Evolutionary conservation across 371 early-diverging fungal genomes (phyloP).

Genomic region (Circinella umbellata): DNA sequence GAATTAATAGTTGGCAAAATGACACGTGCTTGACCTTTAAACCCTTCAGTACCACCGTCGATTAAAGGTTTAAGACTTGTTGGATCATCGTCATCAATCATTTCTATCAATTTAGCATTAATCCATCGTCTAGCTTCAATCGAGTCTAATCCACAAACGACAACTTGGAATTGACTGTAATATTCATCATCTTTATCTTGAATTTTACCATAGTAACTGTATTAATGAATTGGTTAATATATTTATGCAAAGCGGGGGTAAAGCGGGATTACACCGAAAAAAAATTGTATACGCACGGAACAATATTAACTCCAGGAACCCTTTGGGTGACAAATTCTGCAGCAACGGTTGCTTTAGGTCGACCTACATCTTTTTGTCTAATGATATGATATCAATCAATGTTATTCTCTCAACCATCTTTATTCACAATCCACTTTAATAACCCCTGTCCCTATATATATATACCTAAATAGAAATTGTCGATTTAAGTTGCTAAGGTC

Average conservation of each 20-base stretch:
- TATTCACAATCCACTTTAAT: too few species aligned
- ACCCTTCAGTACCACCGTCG: constrained; percentile 97
- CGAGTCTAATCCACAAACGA: constrained; percentile 94
- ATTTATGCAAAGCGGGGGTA: too few species aligned
- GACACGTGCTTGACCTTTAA: constrained; percentile 93
- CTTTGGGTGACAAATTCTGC: constrained; percentile 89
- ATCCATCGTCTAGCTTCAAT: constrained; percentile 98
- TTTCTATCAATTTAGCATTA: constrained; percentile 82
- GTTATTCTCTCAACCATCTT: too few species aligned
- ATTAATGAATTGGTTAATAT: too few species aligned
- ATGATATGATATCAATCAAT: neutral
- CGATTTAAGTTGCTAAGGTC: constrained; percentile 98
- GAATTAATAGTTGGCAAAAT: constrained; percentile 83
- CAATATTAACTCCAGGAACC: constrained; percentile 79
- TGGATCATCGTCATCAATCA: constrained; percentile 76
- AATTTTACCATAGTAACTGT: constrained; percentile 82
- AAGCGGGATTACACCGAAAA: neutral
- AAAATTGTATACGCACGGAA: constrained; percentile 69
- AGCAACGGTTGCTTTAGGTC: constrained; percentile 85
- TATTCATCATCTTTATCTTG: constrained; percentile 95
- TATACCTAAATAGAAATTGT: constrained; percentile 92
- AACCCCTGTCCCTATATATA: neutral
- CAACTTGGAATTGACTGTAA: constrained; percentile 84
- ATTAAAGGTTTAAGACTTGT: constrained; percentile 84
- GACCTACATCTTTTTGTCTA: constrained; percentile 80